Evolutionary conservation across 305 asterid genomes (phyloP).

Genomic region (Fraxinus xanthoxyloides): DNA sequence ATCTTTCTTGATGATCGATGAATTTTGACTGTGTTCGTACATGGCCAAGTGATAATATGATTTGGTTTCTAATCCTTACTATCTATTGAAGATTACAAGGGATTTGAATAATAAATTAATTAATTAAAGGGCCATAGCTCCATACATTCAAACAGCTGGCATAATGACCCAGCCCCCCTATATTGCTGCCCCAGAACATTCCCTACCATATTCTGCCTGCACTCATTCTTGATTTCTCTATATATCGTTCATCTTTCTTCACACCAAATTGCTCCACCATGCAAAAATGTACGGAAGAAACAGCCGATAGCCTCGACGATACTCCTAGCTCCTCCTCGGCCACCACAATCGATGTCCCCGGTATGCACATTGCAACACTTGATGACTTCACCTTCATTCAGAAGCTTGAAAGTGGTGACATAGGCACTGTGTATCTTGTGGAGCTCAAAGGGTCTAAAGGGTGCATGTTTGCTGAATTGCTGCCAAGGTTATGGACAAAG

Average conservation of each 20-base stretch:
- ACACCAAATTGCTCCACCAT: conserved; percentile 9
- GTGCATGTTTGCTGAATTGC: conserved; percentile 67
- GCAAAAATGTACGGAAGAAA: conserved; percentile 21
- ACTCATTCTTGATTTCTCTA: conserved; percentile 17
- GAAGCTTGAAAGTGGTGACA: conserved; percentile 72
- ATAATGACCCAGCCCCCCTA: conserved; percentile 34
- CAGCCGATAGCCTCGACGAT: background rate
- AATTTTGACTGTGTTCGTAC: background rate
- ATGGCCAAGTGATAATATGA: background rate
- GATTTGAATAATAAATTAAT: background rate
- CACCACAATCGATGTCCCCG: background rate
- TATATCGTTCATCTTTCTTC: background rate
- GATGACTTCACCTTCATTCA: conserved; percentile 50
- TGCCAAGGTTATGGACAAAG: conserved; percentile 75
- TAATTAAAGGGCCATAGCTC: conserved; percentile 28
- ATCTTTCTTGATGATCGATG: background rate
- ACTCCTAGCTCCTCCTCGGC: conserved; percentile 10
- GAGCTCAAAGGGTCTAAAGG: conserved; percentile 52
- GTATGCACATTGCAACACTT: conserved; percentile 5
- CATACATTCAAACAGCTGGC: conserved; percentile 49
- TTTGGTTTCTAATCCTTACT: background rate
- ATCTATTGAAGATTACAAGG: background rate
- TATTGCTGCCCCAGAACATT: conserved; percentile 57
- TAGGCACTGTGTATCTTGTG: conserved; percentile 69
- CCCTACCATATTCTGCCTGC: conserved; percentile 4